phyloP scores from a whole-genome alignment of 257 asterid genomes.

The Paulownia fortunei region DNA sequence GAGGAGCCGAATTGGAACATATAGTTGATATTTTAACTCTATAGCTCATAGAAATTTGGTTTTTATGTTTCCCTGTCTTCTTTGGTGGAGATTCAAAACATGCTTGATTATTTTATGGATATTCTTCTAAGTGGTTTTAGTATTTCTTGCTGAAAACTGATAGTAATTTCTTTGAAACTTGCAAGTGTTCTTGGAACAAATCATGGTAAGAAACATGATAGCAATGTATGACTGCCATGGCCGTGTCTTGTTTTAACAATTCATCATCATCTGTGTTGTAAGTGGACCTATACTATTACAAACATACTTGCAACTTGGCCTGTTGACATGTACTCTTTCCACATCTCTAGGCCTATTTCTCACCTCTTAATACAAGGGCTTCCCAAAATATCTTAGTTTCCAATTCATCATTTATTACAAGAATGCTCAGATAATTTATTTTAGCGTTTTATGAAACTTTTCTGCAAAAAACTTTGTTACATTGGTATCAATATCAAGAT shows the following conservation, averaged over 20 bases:
- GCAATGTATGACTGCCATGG: constrained; percentile 29
- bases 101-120: constrained; percentile 13
- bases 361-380: not conserved
- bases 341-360: not conserved
- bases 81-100: no score
- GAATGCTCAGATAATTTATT: not conserved
- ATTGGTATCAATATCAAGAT: not conserved
- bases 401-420: not conserved
- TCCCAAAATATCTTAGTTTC: not conserved
- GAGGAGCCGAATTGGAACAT: no score
- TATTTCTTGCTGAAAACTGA: not conserved
- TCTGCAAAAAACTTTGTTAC: not conserved
- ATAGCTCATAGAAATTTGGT: not conserved
- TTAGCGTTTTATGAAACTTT: not conserved
- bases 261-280: not conserved
- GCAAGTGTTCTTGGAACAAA: not conserved
- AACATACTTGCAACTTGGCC: constrained; percentile 27
- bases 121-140: not conserved
- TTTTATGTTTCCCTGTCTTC: not conserved
- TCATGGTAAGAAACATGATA: constrained; percentile 3
- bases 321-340: not conserved
- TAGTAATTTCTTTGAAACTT: not conserved
- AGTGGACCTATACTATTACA: constrained; percentile 29
- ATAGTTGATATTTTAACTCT: no score
- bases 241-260: not conserved